Evolutionary conservation across 192 early-diverging fungal species (phyloP).

Genomic region (Umbelopsis isabellina): DNA sequence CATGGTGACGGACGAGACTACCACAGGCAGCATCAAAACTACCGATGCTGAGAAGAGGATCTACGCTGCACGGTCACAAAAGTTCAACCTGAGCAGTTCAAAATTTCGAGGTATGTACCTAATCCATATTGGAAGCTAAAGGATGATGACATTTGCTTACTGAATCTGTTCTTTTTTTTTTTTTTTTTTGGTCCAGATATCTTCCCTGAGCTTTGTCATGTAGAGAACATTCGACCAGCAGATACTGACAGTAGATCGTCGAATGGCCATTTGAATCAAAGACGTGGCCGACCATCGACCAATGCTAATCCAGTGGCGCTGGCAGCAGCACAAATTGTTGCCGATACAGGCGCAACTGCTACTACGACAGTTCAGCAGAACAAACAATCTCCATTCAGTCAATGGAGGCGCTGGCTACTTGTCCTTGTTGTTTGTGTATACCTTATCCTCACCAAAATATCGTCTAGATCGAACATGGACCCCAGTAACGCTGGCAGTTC

Average conservation of each 20-base stretch:
- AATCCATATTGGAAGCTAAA: not conserved
- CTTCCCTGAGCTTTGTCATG: slow-evolving; percentile 84
- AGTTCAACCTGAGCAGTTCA: slow-evolving; percentile 74
- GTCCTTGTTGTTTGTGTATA: slow-evolving; percentile 62
- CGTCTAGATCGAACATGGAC: slow-evolving; percentile 30
- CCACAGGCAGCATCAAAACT: slow-evolving; percentile 90
- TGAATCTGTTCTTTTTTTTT: not conserved
- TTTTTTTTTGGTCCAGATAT: slow-evolving; percentile 49
- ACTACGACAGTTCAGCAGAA: slow-evolving; percentile 33
- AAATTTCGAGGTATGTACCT: slow-evolving; percentile 69
- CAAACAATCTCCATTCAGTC: slow-evolving; percentile 42
- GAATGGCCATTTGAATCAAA: not conserved
- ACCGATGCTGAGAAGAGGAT: slow-evolving; percentile 76
- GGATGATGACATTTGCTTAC: not conserved
- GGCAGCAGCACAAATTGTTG: slow-evolving; percentile 20
- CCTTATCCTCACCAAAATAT: slow-evolving; percentile 53
- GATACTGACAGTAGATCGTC: slow-evolving; percentile 19
- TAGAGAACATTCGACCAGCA: slow-evolving; percentile 37
- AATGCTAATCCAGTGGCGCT: not conserved
- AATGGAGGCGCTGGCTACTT: slow-evolving; percentile 60
- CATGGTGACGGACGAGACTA: slow-evolving; percentile 94
- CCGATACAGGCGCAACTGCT: slow-evolving; percentile 21
- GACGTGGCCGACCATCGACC: not conserved
- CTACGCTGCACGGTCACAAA: slow-evolving; percentile 78
- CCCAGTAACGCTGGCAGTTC: slow-evolving; percentile 11